Base-by-base conservation (phyloP, 306 rosid species). In the Malus asiatica region DNA sequence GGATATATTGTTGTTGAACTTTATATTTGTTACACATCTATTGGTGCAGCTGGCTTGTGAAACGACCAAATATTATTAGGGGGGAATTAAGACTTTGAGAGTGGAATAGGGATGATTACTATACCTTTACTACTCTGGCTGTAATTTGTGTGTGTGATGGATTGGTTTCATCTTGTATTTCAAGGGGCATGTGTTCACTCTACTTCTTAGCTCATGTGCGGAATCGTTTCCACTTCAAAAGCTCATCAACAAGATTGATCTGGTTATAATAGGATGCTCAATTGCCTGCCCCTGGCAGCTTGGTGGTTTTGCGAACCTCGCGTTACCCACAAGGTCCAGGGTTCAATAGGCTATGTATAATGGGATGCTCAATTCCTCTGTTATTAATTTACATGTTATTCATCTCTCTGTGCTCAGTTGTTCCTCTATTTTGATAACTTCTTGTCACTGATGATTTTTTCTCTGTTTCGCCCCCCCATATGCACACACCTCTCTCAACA, bases 401-500 rank as follows among this genome's bases (percentile, higher is more conserved):
- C 20, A 13, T 25, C 20, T 68, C 5, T 44, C 35, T 22, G 15
- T 5, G 16, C 27, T 40, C 66, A 22, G 45, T 46, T 42, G 12
- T 9, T 22, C 52, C 3, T 2, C 23, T 53, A 23, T 23, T 40
- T 51, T 45, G n/a, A 19, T 75, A 29, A 30, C n/a, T 71, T 66
- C 27, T 63, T 51, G 22, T 29, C 65, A 77, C 51, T 82, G 82
- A 78, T 35, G 76, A 25, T 45, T 45, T 51, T 66, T 63, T 8
- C 33, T 46, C 2, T 46, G 53, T 46, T 46, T 46, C 19, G 14
- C 19, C 19, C 52, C 16, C 16, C 7, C 19, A 14, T 46, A 5
- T 46, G 53, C 11, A 14, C 30, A 20, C 32, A 18, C 76, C 33
- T 82, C 70, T 72, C 48, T 68, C 48, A 29, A 6, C 75, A 84